Evolutionary conservation across 176 grass and related monocot species (phyloP).

Genomic region (Panicum miliaceum): DNA sequence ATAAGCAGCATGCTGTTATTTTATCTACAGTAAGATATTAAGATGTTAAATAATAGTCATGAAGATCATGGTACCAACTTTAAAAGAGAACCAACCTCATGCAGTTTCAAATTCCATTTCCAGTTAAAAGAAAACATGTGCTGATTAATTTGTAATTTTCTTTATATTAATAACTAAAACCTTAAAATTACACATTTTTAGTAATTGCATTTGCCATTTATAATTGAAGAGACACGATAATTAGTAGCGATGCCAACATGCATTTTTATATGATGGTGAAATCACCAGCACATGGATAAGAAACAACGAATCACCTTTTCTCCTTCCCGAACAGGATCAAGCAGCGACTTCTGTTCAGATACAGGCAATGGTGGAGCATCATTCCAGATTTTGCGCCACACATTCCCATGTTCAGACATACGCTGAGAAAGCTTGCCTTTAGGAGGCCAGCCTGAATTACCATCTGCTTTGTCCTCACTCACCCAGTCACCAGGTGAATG

Average conservation of each 20-base stretch:
- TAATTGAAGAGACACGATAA: constrained; percentile 1
- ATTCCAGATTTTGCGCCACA: constrained; percentile 98
- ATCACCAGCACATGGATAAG: constrained; percentile 7
- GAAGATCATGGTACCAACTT: not conserved
- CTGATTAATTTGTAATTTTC: constrained; percentile 9
- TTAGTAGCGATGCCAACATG: not conserved
- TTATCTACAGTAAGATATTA: not conserved
- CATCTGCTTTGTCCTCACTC: constrained; percentile 53
- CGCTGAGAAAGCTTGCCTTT: constrained; percentile 85
- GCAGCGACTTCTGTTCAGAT: constrained; percentile 80
- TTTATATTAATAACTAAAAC: constrained; percentile 5
- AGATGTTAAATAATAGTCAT: constrained; percentile 3
- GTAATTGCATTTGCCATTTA: not conserved
- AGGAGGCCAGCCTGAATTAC: constrained; percentile 70
- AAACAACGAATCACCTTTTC: constrained; percentile 74
- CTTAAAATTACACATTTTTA: not conserved
- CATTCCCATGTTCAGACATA: constrained; percentile 90
- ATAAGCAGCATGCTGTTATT: not conserved
- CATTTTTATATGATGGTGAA: constrained; percentile 12
- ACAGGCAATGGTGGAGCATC: constrained; percentile 78
- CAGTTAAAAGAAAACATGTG: constrained; percentile 10
- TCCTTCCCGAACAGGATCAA: constrained; percentile 89
- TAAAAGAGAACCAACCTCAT: not conserved
- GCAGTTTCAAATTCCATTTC: not conserved
- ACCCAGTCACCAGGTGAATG: constrained; percentile 98